Evolutionary conservation across 1,284 basidiomycete genomes (phyloP).

Genomic region (Farysia itapuensis): DNA sequence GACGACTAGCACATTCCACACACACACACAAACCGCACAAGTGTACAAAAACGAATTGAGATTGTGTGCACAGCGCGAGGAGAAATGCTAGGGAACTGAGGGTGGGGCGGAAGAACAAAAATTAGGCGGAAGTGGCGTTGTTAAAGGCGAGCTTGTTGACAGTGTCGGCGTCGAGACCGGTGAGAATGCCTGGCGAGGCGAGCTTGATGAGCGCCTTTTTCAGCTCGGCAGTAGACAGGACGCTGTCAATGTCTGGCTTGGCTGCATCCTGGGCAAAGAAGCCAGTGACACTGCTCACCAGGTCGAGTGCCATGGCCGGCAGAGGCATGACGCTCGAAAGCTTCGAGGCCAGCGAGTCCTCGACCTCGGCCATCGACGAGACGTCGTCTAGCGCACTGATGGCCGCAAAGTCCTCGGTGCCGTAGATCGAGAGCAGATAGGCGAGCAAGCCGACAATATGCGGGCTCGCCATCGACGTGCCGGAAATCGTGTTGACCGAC

Average conservation of each 20-base stretch:
- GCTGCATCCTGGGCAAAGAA: constrained; percentile 42
- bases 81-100: too few species aligned
- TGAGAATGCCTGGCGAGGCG: constrained; percentile 66
- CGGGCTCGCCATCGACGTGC: constrained; percentile 68
- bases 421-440: constrained; percentile 68
- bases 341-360: constrained; percentile 48
- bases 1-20: constrained; percentile 45
- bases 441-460: constrained; percentile 62
- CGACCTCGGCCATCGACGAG: constrained; percentile 17
- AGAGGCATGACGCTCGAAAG: constrained; percentile 47
- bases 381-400: too few species aligned
- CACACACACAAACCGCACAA: not conserved
- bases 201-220: constrained; percentile 74
- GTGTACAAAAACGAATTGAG: not conserved
- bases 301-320: constrained; percentile 43
- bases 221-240: constrained; percentile 66
- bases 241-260: constrained; percentile 62
- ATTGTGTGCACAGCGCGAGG: too few species aligned
- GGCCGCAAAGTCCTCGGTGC: constrained; percentile 47
- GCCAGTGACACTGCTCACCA: constrained; percentile 45
- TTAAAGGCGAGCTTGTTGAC: constrained; percentile 57
- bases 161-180: constrained; percentile 51
- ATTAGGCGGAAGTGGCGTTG: constrained; percentile 49
- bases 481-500: constrained; percentile 71
- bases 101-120: not conserved